Base-by-base conservation (phyloP, 306 rosid genomes). In the Geum urbanum region DNA sequence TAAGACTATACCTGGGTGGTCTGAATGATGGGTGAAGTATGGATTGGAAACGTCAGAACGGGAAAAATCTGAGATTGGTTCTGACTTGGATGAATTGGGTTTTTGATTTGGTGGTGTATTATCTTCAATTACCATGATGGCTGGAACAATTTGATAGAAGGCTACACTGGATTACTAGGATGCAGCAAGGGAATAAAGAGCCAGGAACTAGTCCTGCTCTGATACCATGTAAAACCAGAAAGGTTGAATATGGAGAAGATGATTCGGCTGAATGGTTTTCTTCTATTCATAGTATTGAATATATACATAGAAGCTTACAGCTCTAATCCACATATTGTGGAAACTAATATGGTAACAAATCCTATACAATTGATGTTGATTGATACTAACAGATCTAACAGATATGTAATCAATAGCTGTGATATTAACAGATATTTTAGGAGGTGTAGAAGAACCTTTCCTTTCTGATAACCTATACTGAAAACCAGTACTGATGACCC, bases 401-500 rank as follows among this genome's bases (percentile, higher is more conserved):
- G 37, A 32, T 32, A 32, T 32, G 37, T 32, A 32, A 32, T 32
- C 37, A 32, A 32, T 32, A 32, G 4, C 37, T 32, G 37, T 32
- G 37, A 32, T 32, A 32, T 3, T 32, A 32, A 32, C 37, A 32
- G 37, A 32, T 32, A 32, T 32, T 32, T 32, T 32, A 32, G 37
- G 37, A 32, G 37, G 37, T 32, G 37, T 32, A 32, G 37, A 32
- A 32, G 37, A 32, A 32, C 3, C 37, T 32, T 32, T 32, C 37
- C 37, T 32, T 32, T 32, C 37, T 32, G 37, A 32, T 32, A 78
- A 40, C 82, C 78, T 35, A 78, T 78, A 52, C 78, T 78, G 47
- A 78, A 78, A 41, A 78, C 82, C 5, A 78, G 68, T 22, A 78
- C 75, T 6, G 82, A 78, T 2, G 82, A 78, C 67, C 82, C 82